Percentiles rank a stretch among this genome's conserved stretches.
Evolutionary conservation across 2,329 filamentous ascomycete species (phyloP).

Genomic region (Colletotrichum eleusines): DNA sequence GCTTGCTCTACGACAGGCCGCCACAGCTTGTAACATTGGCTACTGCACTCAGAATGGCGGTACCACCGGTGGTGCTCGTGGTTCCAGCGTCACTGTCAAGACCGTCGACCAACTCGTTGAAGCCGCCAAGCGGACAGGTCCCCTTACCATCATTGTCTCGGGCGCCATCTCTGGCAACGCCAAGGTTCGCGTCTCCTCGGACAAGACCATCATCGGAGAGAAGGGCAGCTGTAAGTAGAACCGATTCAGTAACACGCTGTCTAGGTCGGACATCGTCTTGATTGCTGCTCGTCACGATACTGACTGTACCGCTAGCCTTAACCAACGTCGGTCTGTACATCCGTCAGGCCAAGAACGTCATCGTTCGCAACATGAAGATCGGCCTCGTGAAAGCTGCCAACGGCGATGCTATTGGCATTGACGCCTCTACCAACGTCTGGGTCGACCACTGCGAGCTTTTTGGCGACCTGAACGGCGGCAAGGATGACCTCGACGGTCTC

Average conservation of each 20-base stretch:
- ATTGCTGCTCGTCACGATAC: neutral
- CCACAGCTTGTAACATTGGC: conserved; percentile 45
- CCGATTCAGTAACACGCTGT: rapidly evolving
- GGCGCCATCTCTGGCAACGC: conserved; percentile 47
- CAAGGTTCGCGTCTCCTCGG: conserved; percentile 50
- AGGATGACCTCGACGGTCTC: conserved; percentile 59
- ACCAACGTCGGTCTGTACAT: conserved; percentile 64
- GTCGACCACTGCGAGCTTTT: conserved; percentile 59
- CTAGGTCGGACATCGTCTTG: neutral
- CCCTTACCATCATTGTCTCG: conserved; percentile 48
- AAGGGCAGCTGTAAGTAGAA: conserved; percentile 42
- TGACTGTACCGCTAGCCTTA: conserved; percentile 46
- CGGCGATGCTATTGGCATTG: conserved; percentile 66
- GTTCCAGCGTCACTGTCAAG: conserved; percentile 48
- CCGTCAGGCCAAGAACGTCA: conserved; percentile 64
- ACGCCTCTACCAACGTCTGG: conserved; percentile 62
- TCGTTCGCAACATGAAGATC: conserved; percentile 68
- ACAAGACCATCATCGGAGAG: conserved; percentile 57
- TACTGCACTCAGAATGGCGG: conserved; percentile 51
- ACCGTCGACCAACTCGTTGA: conserved; percentile 46
- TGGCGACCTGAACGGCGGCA: conserved; percentile 51
- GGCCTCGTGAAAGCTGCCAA: conserved; percentile 60
- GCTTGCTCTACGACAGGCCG: conserved; percentile 39
- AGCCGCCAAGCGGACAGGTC: conserved; percentile 46
- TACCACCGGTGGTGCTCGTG: conserved; percentile 48